Base-by-base conservation (phyloP, 805 yeast species). In the Priceomyces castillae region DNA sequence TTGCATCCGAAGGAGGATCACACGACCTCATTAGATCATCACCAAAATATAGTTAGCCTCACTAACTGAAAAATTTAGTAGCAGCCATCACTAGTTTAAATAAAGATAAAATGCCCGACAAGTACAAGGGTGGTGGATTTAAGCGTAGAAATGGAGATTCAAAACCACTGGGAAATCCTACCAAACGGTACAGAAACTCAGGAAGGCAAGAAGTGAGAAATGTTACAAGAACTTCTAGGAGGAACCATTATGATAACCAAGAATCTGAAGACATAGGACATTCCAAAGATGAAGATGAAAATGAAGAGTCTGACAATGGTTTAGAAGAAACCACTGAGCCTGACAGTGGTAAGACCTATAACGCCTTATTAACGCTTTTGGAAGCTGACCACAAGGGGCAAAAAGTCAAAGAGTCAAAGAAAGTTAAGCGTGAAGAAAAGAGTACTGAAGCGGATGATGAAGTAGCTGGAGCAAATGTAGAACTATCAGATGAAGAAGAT, bases 151-250 rank as follows among this genome's bases (percentile, higher is more conserved):
- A 14, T 36, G 39, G 28, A 20, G 17, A 19, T 6, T 5, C 4
- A 10, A 18, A 33, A 18, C 5, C 26, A 6, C 22, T 6, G 6
- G 11, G 25, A n/a, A 18, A 33, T 16, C n/a, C 18, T 20, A 4
- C 5, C 14, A 36, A 16, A 26, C 18, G 20, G 15, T 7, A 37
- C 15, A 26, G 40, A 17, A 37, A 37, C 22, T 26, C 61, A 48
- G 94, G 92, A 2, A 73, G 94, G 59, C 72, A 72, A 40, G 81
- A 81, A 47, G 56, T 80, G 55, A 73, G 94, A 60, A 68, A 69
- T 2, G 77, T 84, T 22, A 77, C 78, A 7, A 75, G 87, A 62
- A 74, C 82, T 2, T 65, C 79, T 1, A 63, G 73, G 50, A 67
- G 80, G 55, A 43, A 39, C 17, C 41, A 28, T 14, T 51, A 46